Base-by-base conservation (phyloP, 495 filamentous ascomycete genomes). In the Melanomma pulvis-pyrius region DNA sequence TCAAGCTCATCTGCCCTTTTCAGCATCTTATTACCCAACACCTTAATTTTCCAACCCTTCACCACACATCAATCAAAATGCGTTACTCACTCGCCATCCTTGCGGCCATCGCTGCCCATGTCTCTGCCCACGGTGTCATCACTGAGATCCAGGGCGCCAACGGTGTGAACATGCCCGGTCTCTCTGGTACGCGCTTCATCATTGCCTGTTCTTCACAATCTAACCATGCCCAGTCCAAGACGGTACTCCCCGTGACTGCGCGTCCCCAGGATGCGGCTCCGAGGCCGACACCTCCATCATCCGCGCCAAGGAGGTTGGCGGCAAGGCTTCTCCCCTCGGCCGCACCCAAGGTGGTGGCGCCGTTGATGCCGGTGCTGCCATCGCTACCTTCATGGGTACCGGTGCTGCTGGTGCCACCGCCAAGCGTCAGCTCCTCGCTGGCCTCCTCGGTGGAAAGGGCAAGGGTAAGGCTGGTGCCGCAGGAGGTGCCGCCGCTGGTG, bases 261-360 rank as follows among this genome's bases (percentile, higher is more conserved):
- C 65, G 22, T 61, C 63, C 44, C 58, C 85, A 59, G 83, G 85
- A 46, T 86, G 84, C 69, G 84, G 77, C 46, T 70, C 73, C 8
- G 69, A 79, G 67, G 71, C 70, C 47, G 77, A 79, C 54, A 79
- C 77, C 24, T 77, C 82, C 62, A 84, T 86, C 73, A 85, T 86
- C 72, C 80, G 84, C 25, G 74, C 80, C 70, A 58, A 66, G 19
- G 77, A 79, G 56, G 65, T 79, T 32, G 70, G 51, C 21, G 57
- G 58, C 25, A 77, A 81, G 54, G 81, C 79, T 30, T 77, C 80
- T 30, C 79, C 85, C 47, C 78, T 87, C n/a, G 85, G 85, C 36
- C 82, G 85, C n/a, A 87, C 84, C 30, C 74, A 83, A 46, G 80
- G 80, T 65, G 81, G 79, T 61, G 83, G 85, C 1, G 81, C 83